Conservation (phyloP, 805 yeast genomes). For the Lipomyces mesembrius region DNA sequence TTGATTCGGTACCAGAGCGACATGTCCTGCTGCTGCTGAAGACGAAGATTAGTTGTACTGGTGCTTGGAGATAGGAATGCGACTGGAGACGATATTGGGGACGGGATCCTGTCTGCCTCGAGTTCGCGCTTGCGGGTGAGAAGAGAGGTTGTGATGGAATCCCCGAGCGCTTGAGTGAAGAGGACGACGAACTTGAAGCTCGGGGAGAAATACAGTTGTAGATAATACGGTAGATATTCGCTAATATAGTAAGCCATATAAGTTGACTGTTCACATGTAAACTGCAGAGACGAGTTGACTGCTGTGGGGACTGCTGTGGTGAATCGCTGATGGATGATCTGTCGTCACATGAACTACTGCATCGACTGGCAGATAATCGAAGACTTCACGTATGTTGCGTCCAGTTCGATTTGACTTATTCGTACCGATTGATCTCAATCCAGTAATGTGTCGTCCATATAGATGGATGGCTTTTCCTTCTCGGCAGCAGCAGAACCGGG, state of each 20-base stretch:
- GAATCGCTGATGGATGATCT: background rate
- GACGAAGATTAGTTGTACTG: background rate
- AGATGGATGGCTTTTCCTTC: no score
- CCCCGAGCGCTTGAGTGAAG: conserved; percentile 1
- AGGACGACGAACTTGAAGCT: background rate
- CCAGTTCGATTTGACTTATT: no score
- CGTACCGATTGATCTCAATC: no score
- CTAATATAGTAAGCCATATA: background rate
- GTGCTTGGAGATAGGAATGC: background rate
- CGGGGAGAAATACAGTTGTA: background rate
- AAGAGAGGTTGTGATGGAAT: background rate
- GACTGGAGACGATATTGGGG: background rate
- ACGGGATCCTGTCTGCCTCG: background rate
- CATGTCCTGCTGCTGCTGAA: background rate
- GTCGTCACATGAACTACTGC: background rate
- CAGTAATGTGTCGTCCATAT: no score
- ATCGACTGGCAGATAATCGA: background rate
- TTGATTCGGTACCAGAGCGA: background rate
- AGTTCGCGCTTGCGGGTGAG: conserved; percentile 3
- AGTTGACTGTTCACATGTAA: background rate
- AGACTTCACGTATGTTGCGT: background rate
- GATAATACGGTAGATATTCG: background rate
- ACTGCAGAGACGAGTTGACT: background rate
- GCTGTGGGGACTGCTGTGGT: background rate
- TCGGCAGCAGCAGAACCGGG: no score